Percentiles rank a stretch among this genome's conserved stretches.
These are phyloP conservation scores for Paramarasmius palmivorus DNA, from an alignment of 1,284 basidiomycete genomes.

Conservation along the genomic window DNA sequence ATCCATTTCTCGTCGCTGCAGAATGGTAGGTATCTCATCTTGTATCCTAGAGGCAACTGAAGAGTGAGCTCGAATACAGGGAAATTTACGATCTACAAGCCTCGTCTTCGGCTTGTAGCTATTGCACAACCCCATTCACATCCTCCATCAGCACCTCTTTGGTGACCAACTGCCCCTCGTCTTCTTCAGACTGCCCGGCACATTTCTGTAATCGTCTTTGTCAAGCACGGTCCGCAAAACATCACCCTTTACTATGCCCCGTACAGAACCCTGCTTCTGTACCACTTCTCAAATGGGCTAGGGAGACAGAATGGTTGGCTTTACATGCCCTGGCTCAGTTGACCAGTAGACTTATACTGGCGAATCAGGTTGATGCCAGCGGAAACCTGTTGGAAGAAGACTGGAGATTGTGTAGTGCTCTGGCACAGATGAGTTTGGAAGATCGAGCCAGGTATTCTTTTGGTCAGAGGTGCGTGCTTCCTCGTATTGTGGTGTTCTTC, in stretches of 20 bases:
- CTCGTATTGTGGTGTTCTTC: not conserved
- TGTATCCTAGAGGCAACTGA: not conserved
- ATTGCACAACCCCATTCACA: constrained; percentile 65
- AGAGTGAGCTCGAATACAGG: constrained; percentile 51
- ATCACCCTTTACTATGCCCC: constrained; percentile 76
- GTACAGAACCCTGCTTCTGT: constrained; percentile 69
- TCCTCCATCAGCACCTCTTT: not conserved
- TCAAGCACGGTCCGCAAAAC: constrained; percentile 55
- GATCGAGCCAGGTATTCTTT: constrained; percentile 14
- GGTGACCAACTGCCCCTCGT: constrained; percentile 27
- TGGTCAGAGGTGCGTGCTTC: not conserved
- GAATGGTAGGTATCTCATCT: constrained; percentile 53
- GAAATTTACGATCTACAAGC: constrained; percentile 68
- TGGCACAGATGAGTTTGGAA: constrained; percentile 13
- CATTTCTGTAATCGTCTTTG: constrained; percentile 84
- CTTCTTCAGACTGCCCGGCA: constrained; percentile 51
- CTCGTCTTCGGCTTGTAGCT: constrained; percentile 56
- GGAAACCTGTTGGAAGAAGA: constrained; percentile 7
- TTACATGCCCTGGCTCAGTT: constrained; percentile 14
- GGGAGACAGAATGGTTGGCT: constrained; percentile 67
- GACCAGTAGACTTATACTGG: constrained; percentile 12
- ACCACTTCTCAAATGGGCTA: constrained; percentile 62
- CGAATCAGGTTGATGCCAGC: constrained; percentile 7
- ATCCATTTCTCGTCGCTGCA: constrained; percentile 69
- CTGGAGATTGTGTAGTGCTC: constrained; percentile 5